Base-by-base conservation (phyloP, 352 stramenopile species). In the Globisporangium sylvaticum region DNA sequence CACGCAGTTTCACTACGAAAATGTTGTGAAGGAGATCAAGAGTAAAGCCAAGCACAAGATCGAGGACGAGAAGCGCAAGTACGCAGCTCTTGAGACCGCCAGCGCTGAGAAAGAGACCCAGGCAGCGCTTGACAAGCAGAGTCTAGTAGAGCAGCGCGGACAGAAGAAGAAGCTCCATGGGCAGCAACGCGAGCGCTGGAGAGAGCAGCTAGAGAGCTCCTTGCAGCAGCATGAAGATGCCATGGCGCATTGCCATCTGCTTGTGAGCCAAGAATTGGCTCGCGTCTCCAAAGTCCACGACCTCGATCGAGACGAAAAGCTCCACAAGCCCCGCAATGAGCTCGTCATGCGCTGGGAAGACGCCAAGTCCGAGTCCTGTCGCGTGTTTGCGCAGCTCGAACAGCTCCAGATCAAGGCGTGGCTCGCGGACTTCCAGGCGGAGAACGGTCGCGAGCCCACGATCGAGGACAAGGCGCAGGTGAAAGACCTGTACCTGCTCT, bases 391-490 rank as follows among this genome's bases (percentile, higher is more conserved):
- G 20, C 64, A 62, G 22, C 14, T 76, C 3, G 58, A 61, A 8
- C 34, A 58, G 22, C 53, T 76, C 0, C 55, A 63, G 7, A 89
- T 94, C 59, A 94, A 91, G 69, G 55, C 67, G 6, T 94, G 84
- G 86, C 72, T 94, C 20, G 58, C 69, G 8, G 73, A 73, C 3
- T 94, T 94, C 39, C 74, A 89, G 62, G 52, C 56, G 12, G 65
- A 73, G 39, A 67, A 89, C 57, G 68, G 71, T 0, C 75, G 81
- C 0, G 84, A 92, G 0, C 86, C 84, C 6, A 80, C 74, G 25
- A 85, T 92, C n/a, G 77, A 90, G n/a, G 86, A 94, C 48, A 92
- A 94, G 57, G 75, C 84, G 8, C 74, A 84, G 42, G 86, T 92
- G 32, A 92, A 92, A 53, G 81, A 90, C 24, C 66, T 90, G 37